Evolutionary conservation across 176 grass and related monocot genomes (phyloP).

Genomic region (Urochloa ruziziensis): DNA sequence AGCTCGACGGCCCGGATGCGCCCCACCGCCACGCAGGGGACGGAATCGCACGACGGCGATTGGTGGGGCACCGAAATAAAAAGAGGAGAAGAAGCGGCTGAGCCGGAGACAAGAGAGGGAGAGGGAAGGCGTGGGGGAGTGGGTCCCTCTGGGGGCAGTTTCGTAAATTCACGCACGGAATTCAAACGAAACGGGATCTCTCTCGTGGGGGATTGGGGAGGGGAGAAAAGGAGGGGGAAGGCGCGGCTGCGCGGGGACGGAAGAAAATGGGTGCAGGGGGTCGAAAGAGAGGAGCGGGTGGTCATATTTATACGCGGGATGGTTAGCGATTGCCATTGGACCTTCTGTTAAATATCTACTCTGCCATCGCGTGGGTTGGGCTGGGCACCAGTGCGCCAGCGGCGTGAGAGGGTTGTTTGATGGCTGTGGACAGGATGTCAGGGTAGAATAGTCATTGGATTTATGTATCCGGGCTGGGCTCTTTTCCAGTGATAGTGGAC

Average conservation of each 20-base stretch:
- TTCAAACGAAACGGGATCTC: background rate
- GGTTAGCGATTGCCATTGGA: background rate
- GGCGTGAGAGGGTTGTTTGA: background rate
- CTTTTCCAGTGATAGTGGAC: background rate
- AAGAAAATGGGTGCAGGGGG: background rate
- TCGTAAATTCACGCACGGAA: background rate
- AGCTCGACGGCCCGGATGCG: conserved; percentile 36
- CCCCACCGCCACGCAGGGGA: conserved; percentile 18
- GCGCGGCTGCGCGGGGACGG: background rate
- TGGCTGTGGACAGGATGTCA: background rate
- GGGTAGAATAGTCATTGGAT: background rate
- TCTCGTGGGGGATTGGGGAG: background rate
- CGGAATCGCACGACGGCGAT: conserved; percentile 35
- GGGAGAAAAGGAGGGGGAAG: background rate
- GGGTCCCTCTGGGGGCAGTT: conserved; percentile 24
- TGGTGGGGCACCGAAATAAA: background rate
- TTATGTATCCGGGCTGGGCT: background rate
- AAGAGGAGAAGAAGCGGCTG: background rate
- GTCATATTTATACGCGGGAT: background rate
- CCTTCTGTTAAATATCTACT: background rate
- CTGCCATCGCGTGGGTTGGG: background rate
- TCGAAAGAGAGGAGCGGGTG: background rate
- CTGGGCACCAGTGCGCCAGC: background rate
- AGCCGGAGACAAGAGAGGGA: background rate
- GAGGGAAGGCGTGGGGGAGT: background rate